phyloP scores from a whole-genome alignment of 2,329 filamentous ascomycete genomes.

The Zymoseptoria crescenta region DNA sequence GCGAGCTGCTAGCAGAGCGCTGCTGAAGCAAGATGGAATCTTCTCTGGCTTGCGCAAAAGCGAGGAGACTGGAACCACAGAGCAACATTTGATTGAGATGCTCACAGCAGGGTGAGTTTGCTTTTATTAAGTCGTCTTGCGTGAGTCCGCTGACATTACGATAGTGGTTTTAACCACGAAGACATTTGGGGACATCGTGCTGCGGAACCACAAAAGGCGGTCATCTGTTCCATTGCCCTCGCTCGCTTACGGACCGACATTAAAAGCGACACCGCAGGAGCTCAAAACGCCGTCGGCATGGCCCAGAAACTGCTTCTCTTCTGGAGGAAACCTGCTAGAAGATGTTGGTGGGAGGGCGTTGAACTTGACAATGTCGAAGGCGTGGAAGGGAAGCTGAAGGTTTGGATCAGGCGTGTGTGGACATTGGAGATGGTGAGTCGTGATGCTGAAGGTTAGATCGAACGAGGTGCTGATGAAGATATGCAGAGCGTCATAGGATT shows the following conservation, averaged over 20 bases:
- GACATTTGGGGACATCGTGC: conserved; percentile 94
- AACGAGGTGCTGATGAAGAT: not conserved
- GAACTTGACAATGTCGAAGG: conserved; percentile 85
- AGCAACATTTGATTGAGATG: conserved; percentile 99
- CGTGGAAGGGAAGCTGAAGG: conserved; percentile 84
- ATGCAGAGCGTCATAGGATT: conserved; percentile 27
- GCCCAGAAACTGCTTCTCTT: conserved; percentile 95
- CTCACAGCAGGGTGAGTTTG: conserved; percentile 79
- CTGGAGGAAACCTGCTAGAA: conserved; percentile 91
- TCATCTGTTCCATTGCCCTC: conserved; percentile 92
- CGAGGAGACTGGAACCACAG: conserved; percentile 90
- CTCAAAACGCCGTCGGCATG: conserved; percentile 81
- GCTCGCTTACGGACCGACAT: conserved; percentile 81
- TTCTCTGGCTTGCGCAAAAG: conserved; percentile 93
- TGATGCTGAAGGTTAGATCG: not conserved
- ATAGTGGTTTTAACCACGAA: conserved; percentile 89
- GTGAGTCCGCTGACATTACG: not conserved
- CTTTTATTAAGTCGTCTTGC: not conserved
- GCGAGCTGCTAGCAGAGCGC: conserved; percentile 76
- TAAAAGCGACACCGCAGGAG: conserved; percentile 61
- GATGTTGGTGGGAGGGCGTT: conserved; percentile 99
- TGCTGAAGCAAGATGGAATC: conserved; percentile 85
- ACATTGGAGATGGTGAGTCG: conserved; percentile 79
- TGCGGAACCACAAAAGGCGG: conserved; percentile 96
- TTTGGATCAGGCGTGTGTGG: conserved; percentile 98